Conservation (phyloP, 345 rosid species). For the Gossypium ekmanianum region DNA sequence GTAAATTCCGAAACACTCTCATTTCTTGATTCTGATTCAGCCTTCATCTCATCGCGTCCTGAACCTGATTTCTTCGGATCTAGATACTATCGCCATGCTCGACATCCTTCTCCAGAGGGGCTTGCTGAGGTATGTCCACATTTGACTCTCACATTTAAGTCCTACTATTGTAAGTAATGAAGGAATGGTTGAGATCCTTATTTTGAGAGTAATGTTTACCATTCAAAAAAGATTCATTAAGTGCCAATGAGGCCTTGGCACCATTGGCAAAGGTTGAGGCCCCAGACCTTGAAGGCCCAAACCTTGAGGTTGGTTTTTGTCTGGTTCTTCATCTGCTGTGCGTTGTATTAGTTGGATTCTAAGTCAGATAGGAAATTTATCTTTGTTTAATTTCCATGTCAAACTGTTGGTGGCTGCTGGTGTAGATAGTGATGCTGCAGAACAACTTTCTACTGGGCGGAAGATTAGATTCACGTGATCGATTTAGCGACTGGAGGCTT, state of each 20-base stretch:
- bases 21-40: slow-evolving; percentile 41
- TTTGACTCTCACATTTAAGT: background rate
- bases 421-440: slow-evolving; percentile 38
- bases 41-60: slow-evolving; percentile 30
- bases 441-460: slow-evolving; percentile 38
- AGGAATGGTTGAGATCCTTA: no score
- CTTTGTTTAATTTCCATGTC: background rate
- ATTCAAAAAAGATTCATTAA: no score
- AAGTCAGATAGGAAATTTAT: background rate
- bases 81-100: slow-evolving; percentile 63
- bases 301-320: no score
- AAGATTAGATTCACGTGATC: slow-evolving; percentile 26
- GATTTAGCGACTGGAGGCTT: slow-evolving; percentile 35
- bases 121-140: slow-evolving; percentile 64
- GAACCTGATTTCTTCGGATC: slow-evolving; percentile 44
- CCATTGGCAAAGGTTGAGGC: no score
- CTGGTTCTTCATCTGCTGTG: no score
- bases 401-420: background rate
- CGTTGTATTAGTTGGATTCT: no score
- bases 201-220: no score
- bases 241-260: no score
- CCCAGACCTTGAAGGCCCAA: no score
- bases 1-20: slow-evolving; percentile 41
- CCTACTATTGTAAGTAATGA: no score
- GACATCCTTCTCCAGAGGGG: slow-evolving; percentile 78